Evolutionary conservation across 2,329 filamentous ascomycete genomes (phyloP), one percentile per base, ranked within the genome.

Genomic region (Cercospora nicotianae): DNA sequence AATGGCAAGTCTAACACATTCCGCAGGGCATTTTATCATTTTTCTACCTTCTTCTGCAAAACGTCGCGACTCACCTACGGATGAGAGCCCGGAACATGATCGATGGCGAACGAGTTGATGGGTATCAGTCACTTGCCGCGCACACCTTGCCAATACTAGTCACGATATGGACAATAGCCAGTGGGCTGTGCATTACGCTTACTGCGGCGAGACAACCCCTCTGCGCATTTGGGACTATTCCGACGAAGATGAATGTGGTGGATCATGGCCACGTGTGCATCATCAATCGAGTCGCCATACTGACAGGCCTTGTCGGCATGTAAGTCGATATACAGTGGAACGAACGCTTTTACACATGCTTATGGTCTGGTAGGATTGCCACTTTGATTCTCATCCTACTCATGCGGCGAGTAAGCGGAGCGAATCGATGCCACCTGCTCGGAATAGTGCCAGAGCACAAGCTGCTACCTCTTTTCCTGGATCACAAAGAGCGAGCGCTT

Each of bases 371-470:
- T 55, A 76, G 74, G 55, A 64, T 73, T 23, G 67, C 67, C 2
- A 70, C 73, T 7, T 51, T 64, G 2, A 36, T 66, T 2, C 69
- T 77, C 36, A 74, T 74, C 70, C 36, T 76, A 6, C 74, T 76
- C n/a, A 31, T 69, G 23, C 69, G 72, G 60, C 73, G 71, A 67
- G 72, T 72, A 16, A 57, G 65, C 16, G 70, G 73, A 3, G 71
- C 75, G 1, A 74, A 72, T 61, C 63, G 68, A 26, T 70, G 70
- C 60, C 73, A 75, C 60, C 65, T 77, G 2, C 70, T 75, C 51
- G 75, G 75, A 36, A 66, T 72, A 31, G 67, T 69, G 39, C 55
- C 69, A 60, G 64, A 72, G 16, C 60, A 68, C 8, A 57, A 57
- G 5, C 68, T 75, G 9, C 60, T 74, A 18, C 72, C 72, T 1